Percentiles rank a stretch among this genome's conserved stretches.
phyloP scores from a whole-genome alignment of 2,329 filamentous ascomycete species.

The Colletotrichum eremochloae region DNA sequence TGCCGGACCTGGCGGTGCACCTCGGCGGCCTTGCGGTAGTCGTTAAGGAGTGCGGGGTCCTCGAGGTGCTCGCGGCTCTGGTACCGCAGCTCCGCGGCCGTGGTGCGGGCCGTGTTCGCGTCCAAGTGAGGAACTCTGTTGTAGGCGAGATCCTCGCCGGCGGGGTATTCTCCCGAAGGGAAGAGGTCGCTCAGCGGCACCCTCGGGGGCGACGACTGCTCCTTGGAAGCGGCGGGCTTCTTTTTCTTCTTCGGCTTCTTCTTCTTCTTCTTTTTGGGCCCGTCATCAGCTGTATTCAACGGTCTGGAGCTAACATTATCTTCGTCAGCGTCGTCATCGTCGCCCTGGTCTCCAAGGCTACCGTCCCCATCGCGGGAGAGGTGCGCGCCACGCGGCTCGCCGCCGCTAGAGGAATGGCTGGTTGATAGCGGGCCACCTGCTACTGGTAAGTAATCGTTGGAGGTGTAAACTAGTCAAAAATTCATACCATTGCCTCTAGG shows the following conservation, averaged over 20 bases:
- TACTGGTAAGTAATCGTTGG: constrained; percentile 44
- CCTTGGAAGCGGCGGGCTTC: constrained; percentile 42
- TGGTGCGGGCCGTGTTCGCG: constrained; percentile 43
- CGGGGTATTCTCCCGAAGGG: constrained; percentile 46
- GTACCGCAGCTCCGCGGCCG: constrained; percentile 46
- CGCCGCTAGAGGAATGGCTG: constrained; percentile 48
- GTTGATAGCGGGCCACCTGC: constrained; percentile 43
- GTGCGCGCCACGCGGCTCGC: constrained; percentile 58
- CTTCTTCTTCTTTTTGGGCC: constrained; percentile 33
- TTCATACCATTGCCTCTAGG: constrained; percentile 50
- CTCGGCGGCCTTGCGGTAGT: constrained; percentile 89
- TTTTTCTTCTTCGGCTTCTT: constrained; percentile 43
- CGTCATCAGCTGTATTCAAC: neutral
- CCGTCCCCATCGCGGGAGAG: constrained; percentile 59
- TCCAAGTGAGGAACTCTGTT: constrained; percentile 22
- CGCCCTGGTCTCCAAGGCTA: constrained; percentile 51
- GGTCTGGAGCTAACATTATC: constrained; percentile 21
- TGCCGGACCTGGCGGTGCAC: constrained; percentile 89
- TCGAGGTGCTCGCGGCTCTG: constrained; percentile 46
- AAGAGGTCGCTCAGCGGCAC: constrained; percentile 51
- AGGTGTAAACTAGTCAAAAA: neutral
- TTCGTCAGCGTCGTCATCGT: constrained; percentile 48
- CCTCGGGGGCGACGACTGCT: constrained; percentile 52
- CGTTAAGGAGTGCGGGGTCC: constrained; percentile 75
- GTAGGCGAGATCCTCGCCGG: constrained; percentile 49